Conservation (phyloP, 2,329 filamentous ascomycete species). For the Aspergillus novoparasiticus region DNA sequence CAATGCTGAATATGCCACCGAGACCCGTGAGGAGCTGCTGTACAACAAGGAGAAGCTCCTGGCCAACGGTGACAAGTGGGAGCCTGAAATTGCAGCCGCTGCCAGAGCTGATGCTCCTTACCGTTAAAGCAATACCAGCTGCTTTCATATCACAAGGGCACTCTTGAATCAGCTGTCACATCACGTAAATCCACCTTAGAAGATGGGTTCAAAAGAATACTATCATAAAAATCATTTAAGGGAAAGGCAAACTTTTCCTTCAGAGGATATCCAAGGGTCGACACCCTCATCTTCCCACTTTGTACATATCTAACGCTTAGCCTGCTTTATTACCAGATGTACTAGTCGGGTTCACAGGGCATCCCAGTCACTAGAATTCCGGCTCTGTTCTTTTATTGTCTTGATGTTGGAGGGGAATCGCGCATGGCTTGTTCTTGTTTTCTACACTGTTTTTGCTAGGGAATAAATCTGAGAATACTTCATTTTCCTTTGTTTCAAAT, state of each 20-base stretch:
- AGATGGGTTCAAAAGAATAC: constrained; percentile 5
- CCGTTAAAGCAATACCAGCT: constrained; percentile 57
- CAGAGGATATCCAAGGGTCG: constrained; percentile 8
- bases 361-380: constrained; percentile 19
- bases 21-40: constrained; percentile 86
- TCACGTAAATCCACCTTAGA: constrained; percentile 6
- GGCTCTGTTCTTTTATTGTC: constrained; percentile 31
- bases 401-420: constrained; percentile 26
- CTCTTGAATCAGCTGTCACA: constrained; percentile 8
- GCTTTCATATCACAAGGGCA: constrained; percentile 4
- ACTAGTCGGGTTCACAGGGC: constrained; percentile 32
- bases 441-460: constrained; percentile 22
- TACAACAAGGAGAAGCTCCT: constrained; percentile 98
- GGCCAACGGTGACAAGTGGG: constrained; percentile 93
- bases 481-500: constrained; percentile 11
- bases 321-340: constrained; percentile 32
- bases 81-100: constrained; percentile 89
- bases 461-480: constrained; percentile 21
- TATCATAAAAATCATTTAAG: background rate
- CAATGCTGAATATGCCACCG: constrained; percentile 74
- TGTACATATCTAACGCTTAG: constrained; percentile 37
- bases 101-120: constrained; percentile 94
- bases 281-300: constrained; percentile 18
- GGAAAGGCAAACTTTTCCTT: constrained; percentile 6
- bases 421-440: constrained; percentile 27